Percentiles rank a stretch among this genome's conserved stretches.
Evolutionary conservation across 441 rosid genomes (phyloP).

Genomic region (Euphorbia corollata): DNA sequence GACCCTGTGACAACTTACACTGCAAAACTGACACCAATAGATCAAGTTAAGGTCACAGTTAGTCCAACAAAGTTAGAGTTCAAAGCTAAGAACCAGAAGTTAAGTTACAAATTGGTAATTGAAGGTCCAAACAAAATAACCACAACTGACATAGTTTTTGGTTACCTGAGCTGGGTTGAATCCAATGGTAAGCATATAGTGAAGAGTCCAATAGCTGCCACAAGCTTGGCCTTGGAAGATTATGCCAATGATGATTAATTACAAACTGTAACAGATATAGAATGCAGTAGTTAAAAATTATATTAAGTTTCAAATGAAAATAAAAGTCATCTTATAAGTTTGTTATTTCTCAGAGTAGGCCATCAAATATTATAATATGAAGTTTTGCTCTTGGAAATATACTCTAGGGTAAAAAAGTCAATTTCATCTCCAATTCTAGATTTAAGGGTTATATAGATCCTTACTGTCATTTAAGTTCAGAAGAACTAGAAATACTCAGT

Average conservation of each 20-base stretch:
- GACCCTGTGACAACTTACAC: slow-evolving; percentile 7
- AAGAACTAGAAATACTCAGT: no score
- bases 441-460: no score
- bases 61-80: slow-evolving; percentile 16
- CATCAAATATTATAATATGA: no score
- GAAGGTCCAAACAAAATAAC: slow-evolving; percentile 4
- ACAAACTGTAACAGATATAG: not conserved
- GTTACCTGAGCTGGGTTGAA: slow-evolving; percentile 19
- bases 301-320: not conserved
- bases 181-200: slow-evolving; percentile 7
- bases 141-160: not conserved
- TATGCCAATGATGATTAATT: slow-evolving; percentile 5
- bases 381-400: no score
- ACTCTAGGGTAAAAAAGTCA: no score
- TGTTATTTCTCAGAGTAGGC: no score
- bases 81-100: slow-evolving; percentile 16
- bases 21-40: not conserved
- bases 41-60: slow-evolving; percentile 10
- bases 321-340: not conserved
- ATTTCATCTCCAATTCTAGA: no score
- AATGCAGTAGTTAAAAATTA: not conserved
- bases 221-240: not conserved
- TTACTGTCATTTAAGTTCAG: no score
- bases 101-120: slow-evolving; percentile 5
- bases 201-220: slow-evolving; percentile 12